phyloP scores from a whole-genome alignment of 1,284 basidiomycete genomes.

The Rhodotorula sp. region DNA sequence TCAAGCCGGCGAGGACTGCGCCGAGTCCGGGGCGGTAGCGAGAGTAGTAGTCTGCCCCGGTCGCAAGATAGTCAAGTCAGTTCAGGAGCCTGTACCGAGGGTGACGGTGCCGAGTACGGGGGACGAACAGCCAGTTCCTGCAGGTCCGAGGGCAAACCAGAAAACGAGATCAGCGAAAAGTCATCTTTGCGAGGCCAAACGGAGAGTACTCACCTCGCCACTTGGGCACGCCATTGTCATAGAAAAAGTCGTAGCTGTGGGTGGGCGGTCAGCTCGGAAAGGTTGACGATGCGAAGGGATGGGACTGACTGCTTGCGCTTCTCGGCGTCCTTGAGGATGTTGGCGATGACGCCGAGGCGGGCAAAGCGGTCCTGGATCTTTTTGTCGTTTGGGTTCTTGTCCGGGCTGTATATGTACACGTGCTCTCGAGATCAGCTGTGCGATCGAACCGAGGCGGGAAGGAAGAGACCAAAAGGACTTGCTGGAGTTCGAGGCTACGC shows the following conservation, averaged over 20 bases:
- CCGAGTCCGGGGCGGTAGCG: slow-evolving; percentile 85
- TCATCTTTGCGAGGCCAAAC: not conserved
- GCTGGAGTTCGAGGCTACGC: slow-evolving; percentile 74
- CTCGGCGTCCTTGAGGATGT: slow-evolving; percentile 73
- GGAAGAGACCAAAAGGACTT: slow-evolving; percentile 46
- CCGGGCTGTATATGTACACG: slow-evolving; percentile 60
- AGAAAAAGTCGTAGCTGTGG: slow-evolving; percentile 79
- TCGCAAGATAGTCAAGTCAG: slow-evolving; percentile 48
- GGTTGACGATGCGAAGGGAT: too few relatives aligned
- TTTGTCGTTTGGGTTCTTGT: slow-evolving; percentile 83
- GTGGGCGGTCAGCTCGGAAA: not conserved
- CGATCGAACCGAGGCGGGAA: too few relatives aligned
- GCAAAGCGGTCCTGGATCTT: slow-evolving; percentile 81
- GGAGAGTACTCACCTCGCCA: slow-evolving; percentile 61
- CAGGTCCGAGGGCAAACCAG: not conserved
- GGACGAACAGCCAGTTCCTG: slow-evolving; percentile 43
- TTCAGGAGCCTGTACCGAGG: accelerated
- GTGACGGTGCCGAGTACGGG: not conserved
- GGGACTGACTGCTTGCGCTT: slow-evolving; percentile 61
- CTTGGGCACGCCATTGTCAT: slow-evolving; percentile 82
- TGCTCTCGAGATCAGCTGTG: not conserved
- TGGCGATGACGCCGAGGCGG: slow-evolving; percentile 76
- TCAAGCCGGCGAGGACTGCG: slow-evolving; percentile 71
- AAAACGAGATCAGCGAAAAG: not conserved
- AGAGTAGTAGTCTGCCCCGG: slow-evolving; percentile 76